Conservation (phyloP, 192 early-diverging fungal species). For the Linnemannia exigua region DNA sequence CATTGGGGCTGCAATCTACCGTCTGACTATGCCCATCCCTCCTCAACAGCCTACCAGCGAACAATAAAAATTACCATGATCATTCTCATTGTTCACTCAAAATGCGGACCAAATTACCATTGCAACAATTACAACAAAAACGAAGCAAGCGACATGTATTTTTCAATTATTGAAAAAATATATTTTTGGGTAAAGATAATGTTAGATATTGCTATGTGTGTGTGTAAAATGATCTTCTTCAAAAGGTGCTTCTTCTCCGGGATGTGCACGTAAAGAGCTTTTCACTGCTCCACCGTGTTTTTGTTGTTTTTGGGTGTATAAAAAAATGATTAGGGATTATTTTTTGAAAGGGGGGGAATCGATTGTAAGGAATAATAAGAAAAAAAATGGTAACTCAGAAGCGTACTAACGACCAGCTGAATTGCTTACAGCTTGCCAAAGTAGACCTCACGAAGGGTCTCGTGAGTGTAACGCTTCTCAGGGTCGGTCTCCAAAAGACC, state of each 20-base stretch:
- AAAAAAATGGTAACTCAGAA: not conserved
- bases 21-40: constrained; percentile 40
- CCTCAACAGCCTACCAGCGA: not conserved
- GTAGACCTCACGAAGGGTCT: constrained; percentile 52
- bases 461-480: constrained; percentile 54
- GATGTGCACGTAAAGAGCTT: constrained; percentile 18
- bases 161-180: not conserved
- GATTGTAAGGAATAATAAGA: not conserved
- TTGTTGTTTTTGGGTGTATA: constrained; percentile 18
- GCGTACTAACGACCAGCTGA: constrained; percentile 19
- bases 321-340: constrained; percentile 13
- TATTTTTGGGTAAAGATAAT: constrained; percentile 6
- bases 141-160: no score
- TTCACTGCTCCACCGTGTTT: constrained; percentile 26
- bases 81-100: not conserved
- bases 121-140: no score
- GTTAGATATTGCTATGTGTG: not conserved
- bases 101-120: not conserved
- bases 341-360: constrained; percentile 8
- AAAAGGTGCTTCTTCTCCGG: constrained; percentile 4
- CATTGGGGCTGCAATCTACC: constrained; percentile 43
- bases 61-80: not conserved
- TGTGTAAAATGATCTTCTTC: constrained; percentile 14
- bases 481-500: constrained; percentile 49
- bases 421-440: constrained; percentile 21